Evolutionary conservation across 169 alveolate genomes (phyloP).

Genomic region (Plasmodium ovale): DNA sequence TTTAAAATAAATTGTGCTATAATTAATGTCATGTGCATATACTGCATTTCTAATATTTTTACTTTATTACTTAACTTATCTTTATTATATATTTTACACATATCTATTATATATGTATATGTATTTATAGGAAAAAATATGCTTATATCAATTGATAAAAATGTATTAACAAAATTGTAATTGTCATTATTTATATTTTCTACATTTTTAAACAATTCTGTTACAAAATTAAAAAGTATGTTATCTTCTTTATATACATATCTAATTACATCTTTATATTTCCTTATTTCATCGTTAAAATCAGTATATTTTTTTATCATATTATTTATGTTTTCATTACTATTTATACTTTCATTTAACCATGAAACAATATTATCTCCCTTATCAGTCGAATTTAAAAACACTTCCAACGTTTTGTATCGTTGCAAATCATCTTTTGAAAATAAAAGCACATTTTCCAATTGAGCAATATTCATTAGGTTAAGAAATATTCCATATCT

Average conservation of each 20-base stretch:
- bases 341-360: not conserved
- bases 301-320: constrained; percentile 9
- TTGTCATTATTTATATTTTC: constrained; percentile 75
- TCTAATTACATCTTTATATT: constrained; percentile 65
- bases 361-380: not conserved
- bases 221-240: constrained; percentile 66
- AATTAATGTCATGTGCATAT: constrained; percentile 73
- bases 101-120: constrained; percentile 72
- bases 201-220: constrained; percentile 72
- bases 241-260: constrained; percentile 67
- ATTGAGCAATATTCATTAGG: constrained; percentile 72
- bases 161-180: constrained; percentile 73
- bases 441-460: constrained; percentile 65
- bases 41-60: constrained; percentile 72
- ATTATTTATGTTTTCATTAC: not conserved
- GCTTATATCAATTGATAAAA: constrained; percentile 65
- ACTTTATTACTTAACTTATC: constrained; percentile 42
- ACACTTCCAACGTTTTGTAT: constrained; percentile 49
- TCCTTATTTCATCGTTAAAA: constrained; percentile 28
- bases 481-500: constrained; percentile 61
- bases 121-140: constrained; percentile 73
- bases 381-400: constrained; percentile 16
- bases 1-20: constrained; percentile 75
- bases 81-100: constrained; percentile 77
- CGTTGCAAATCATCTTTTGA: constrained; percentile 40